Conservation (phyloP, 192 early-diverging fungal genomes). For the Gigaspora rosea region DNA sequence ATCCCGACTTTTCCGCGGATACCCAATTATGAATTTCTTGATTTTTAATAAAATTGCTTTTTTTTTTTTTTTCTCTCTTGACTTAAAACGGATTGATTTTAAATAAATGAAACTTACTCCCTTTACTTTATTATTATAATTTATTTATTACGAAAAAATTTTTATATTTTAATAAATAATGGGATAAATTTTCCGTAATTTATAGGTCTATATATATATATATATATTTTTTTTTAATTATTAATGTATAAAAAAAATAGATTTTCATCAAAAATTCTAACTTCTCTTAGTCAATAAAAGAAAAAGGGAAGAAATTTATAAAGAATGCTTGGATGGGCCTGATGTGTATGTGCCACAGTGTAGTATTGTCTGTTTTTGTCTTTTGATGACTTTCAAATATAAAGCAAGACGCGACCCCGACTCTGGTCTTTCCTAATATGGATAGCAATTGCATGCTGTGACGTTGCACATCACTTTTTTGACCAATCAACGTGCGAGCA, state of each 20-base stretch:
- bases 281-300: no score
- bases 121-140: not conserved
- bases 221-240: no score
- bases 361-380: not conserved
- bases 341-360: not conserved
- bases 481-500: constrained; percentile 7
- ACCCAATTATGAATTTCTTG: not conserved
- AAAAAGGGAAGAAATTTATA: no score
- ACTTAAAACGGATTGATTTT: not conserved
- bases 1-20: not conserved
- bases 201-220: no score
- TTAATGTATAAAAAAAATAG: no score
- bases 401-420: constrained; percentile 7
- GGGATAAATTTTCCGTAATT: no score
- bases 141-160: not conserved
- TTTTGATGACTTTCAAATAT: not conserved
- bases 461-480: constrained; percentile 14
- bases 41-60: not conserved
- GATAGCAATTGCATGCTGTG: constrained; percentile 22
- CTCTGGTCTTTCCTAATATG: not conserved
- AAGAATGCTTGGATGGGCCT: not conserved
- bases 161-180: no score
- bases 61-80: not conserved
- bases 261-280: no score
- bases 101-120: not conserved